A percentile compares a stretch with the other conserved stretches of the same genome.
Conservation (phyloP, 2,329 filamentous ascomycete species). For the Pestalotiopsis fici region DNA sequence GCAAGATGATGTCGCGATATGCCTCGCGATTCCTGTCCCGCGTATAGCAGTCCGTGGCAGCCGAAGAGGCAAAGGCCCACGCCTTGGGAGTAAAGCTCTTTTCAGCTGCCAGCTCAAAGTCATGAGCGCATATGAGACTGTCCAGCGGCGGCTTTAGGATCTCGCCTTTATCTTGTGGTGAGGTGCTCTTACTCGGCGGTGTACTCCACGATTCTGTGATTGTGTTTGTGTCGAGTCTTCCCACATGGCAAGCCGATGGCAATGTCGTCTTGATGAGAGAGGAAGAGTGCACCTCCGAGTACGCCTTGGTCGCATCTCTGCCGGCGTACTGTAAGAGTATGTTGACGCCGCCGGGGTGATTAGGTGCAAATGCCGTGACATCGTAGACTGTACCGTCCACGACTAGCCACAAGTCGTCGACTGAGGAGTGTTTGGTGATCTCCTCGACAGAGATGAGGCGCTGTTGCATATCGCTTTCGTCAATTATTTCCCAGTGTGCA, state of each 20-base stretch:
- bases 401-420: constrained; percentile 16
- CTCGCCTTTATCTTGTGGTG: background rate
- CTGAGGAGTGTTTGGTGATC: constrained; percentile 9
- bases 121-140: constrained; percentile 12
- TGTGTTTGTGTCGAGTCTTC: constrained; percentile 47
- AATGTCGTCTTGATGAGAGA: constrained; percentile 41
- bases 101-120: constrained; percentile 14
- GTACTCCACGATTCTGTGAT: constrained; percentile 49
- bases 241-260: constrained; percentile 46
- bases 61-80: constrained; percentile 9
- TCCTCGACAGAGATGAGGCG: constrained; percentile 6
- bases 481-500: too few species aligned
- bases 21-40: constrained; percentile 3
- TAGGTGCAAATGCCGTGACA: constrained; percentile 13
- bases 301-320: constrained; percentile 53
- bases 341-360: constrained; percentile 14
- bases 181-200: background rate
- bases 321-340: constrained; percentile 53
- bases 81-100: constrained; percentile 10
- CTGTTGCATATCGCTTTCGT: background rate
- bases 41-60: constrained; percentile 8
- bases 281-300: constrained; percentile 50
- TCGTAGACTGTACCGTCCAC: constrained; percentile 14
- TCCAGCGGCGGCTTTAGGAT: constrained; percentile 8
- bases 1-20: constrained; percentile 7